Evolutionary conservation across 768 basidiomycete species (phyloP), one percentile per base, ranked within the genome.

Genomic region (Ephemerocybe angulata): DNA sequence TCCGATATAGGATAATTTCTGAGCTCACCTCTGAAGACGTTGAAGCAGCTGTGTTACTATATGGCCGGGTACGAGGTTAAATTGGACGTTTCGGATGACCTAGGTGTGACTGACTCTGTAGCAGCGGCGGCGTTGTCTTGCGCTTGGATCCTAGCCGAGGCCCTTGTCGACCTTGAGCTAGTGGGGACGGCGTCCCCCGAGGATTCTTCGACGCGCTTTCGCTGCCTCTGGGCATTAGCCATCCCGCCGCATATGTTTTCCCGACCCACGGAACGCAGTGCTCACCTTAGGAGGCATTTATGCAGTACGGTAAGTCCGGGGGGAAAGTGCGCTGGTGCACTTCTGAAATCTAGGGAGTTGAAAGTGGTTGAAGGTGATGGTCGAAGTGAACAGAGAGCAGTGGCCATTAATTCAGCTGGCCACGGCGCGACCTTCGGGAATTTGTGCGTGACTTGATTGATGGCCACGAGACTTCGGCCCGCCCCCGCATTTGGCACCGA

Each of bases 161-260:
- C 77, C 50, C 73, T 77, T 31, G 77, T 78, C 30, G 72, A 62
- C 66, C 79, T 77, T 62, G 79, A 69, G 58, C 76, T 67, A 29
- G 66, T 67, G 31, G 59, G 46, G 33, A 62, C 62, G 53, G 68
- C 48, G 40, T 66, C 68, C 28, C 58, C 48, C 29, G 62, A 62
- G 52, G 69, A 43, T 35, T 76, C 76, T 28, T 77, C 78, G 22
- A 68, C 67, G 67, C 80, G 83, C 73, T 87, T 88, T 60, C 86
- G 74, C 87, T 88, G 63, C n/a, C 21, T n/a, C 30, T 4, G n/a
- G 24, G 24, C 7, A n/a, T 35, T 31, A 33, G 48, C 35, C 17
- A 21, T 19, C 27, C 44, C 12, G 43, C 24, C 19, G 22, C 42
- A n/a, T 7, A 21, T 15, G 10, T 35, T n/a, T 41, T 37, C 25